These are phyloP conservation scores for Sclerotinia subarctica DNA, from an alignment of 2,329 filamentous ascomycete species.

Conservation along the genomic window DNA sequence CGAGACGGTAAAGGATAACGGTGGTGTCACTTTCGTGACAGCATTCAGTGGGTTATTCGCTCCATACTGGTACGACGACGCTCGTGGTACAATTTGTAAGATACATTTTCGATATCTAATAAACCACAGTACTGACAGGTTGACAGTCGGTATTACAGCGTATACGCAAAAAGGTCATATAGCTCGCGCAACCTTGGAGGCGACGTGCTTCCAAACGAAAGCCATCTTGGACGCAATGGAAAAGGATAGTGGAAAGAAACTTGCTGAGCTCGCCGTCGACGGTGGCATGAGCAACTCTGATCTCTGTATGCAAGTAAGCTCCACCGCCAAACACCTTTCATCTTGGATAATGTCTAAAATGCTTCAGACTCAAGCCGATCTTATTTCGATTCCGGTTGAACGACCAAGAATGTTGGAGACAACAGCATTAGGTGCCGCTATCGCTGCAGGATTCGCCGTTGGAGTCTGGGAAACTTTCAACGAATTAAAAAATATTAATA, in stretches of 20 bases:
- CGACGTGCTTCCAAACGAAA: slow-evolving; percentile 71
- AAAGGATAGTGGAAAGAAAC: slow-evolving; percentile 62
- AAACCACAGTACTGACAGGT: slow-evolving; percentile 19
- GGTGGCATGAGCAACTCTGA: slow-evolving; percentile 71
- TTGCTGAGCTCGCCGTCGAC: slow-evolving; percentile 64
- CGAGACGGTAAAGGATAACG: slow-evolving; percentile 62
- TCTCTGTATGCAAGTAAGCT: slow-evolving; percentile 64
- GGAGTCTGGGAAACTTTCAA: slow-evolving; percentile 71
- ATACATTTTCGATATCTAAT: slow-evolving; percentile 21
- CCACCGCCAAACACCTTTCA: not conserved
- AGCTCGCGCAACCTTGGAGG: slow-evolving; percentile 67
- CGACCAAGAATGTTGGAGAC: slow-evolving; percentile 81
- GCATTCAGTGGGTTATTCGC: slow-evolving; percentile 72
- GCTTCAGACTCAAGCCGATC: slow-evolving; percentile 68
- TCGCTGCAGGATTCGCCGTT: slow-evolving; percentile 76
- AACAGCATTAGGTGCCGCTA: slow-evolving; percentile 76
- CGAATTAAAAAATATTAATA: slow-evolving; percentile 71
- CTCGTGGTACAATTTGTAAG: slow-evolving; percentile 65
- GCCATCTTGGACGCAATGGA: slow-evolving; percentile 72
- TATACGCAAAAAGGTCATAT: slow-evolving; percentile 69
- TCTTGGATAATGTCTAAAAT: not conserved
- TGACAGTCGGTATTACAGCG: slow-evolving; percentile 61
- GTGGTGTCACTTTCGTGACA: slow-evolving; percentile 67
- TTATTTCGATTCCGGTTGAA: slow-evolving; percentile 75
- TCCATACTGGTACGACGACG: slow-evolving; percentile 75